Evolutionary conservation across 2,329 filamentous ascomycete genomes (phyloP).

Genomic region (Metarhizium guizhouense): DNA sequence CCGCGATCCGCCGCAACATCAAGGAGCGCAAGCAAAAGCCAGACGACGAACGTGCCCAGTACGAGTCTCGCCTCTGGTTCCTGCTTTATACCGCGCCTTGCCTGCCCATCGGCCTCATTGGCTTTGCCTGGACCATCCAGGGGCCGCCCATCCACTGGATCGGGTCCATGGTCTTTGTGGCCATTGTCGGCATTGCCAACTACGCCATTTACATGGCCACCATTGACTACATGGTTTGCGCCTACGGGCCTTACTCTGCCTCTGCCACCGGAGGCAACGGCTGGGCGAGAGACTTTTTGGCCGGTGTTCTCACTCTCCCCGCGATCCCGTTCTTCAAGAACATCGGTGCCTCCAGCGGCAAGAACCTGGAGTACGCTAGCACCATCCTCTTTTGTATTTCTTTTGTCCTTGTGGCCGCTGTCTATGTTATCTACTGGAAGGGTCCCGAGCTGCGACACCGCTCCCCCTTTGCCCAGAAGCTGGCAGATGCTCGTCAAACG

Average conservation of each 20-base stretch:
- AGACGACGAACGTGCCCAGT: conserved; percentile 51
- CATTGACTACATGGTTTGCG: conserved; percentile 69
- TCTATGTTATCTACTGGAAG: conserved; percentile 59
- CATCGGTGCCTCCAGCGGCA: conserved; percentile 36
- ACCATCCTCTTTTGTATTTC: conserved; percentile 58
- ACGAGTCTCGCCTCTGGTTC: conserved; percentile 58
- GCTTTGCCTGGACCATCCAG: conserved; percentile 60
- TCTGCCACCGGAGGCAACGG: conserved; percentile 71
- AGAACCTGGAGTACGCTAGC: conserved; percentile 49
- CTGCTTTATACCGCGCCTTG: conserved; percentile 53
- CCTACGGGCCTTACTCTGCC: conserved; percentile 64
- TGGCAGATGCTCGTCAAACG: conserved; percentile 36
- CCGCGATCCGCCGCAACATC: conserved; percentile 45
- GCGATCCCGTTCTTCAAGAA: conserved; percentile 56
- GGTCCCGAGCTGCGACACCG: conserved; percentile 50
- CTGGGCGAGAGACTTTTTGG: conserved; percentile 64
- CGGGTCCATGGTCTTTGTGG: conserved; percentile 54
- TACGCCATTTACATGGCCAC: conserved; percentile 69
- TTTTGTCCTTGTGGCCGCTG: conserved; percentile 49
- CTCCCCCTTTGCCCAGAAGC: conserved; percentile 56
- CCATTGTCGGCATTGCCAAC: conserved; percentile 64
- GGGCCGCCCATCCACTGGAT: conserved; percentile 60
- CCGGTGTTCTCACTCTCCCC: conserved; percentile 61
- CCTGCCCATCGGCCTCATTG: conserved; percentile 57
- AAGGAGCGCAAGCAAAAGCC: conserved; percentile 40